A percentile compares a stretch with the other conserved stretches of the same genome.
These are phyloP conservation scores for Pseudoturritis turrita DNA, from an alignment of 345 rosid species.

Conservation along the genomic window DNA sequence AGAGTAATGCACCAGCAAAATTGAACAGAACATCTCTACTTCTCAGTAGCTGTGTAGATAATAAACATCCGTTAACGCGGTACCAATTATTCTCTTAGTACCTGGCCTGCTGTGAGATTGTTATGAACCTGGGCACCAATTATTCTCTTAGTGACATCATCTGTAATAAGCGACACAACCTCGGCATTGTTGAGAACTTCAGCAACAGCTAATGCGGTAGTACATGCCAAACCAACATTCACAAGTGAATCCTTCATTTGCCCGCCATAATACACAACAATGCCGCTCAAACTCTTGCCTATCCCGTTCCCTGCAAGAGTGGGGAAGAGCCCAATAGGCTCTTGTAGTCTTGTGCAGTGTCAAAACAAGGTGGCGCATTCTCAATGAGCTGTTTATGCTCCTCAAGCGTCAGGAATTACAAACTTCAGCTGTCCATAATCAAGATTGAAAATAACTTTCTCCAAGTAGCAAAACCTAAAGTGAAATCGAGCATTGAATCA, in stretches of 20 bases:
- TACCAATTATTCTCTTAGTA: too few relatives aligned
- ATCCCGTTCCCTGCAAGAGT: constrained; percentile 82
- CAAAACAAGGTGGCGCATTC: constrained; percentile 97
- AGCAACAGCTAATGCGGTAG: constrained; percentile 90
- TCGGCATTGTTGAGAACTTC: constrained; percentile 93
- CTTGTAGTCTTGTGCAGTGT: constrained; percentile 75
- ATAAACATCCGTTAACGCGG: too few relatives aligned
- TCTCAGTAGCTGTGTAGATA: neutral
- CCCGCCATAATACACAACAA: constrained; percentile 95
- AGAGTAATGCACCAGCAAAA: neutral
- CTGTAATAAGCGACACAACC: constrained; percentile 72
- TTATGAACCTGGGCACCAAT: constrained; percentile 83
- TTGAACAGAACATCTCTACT: neutral
- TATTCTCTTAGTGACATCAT: constrained; percentile 51
- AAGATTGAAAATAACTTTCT: constrained; percentile 91
- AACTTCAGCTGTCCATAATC: constrained; percentile 92
- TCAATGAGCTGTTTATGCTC: constrained; percentile 91
- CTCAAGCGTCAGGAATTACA: constrained; percentile 90
- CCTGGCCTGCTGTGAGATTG: constrained; percentile 76
- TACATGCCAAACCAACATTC: constrained; percentile 82
- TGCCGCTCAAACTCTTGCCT: constrained; percentile 64
- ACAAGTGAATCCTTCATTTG: constrained; percentile 97
- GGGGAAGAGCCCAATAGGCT: constrained; percentile 81
- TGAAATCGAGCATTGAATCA: too few relatives aligned
- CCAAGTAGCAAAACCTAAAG: constrained; percentile 98